Evolutionary conservation across 257 asterid genomes (phyloP).

Genomic region (Fraxinus excelsior): DNA sequence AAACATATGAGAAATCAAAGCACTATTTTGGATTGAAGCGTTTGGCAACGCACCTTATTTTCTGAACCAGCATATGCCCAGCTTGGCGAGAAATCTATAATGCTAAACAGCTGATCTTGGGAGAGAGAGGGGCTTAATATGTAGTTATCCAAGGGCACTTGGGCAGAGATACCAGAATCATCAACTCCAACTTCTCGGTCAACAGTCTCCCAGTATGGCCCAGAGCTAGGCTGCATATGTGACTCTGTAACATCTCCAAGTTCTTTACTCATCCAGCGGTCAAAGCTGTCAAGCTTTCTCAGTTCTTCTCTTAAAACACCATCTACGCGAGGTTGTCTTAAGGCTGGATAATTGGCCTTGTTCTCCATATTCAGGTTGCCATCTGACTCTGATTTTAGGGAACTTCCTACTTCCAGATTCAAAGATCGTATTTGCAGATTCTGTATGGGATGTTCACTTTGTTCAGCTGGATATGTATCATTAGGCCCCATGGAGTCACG

Average conservation of each 20-base stretch:
- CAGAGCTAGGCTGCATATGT: constrained; percentile 58
- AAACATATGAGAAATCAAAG: constrained; percentile 23
- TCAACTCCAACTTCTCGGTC: constrained; percentile 61
- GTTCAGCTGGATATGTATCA: constrained; percentile 41
- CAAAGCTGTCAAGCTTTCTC: constrained; percentile 94
- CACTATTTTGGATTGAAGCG: constrained; percentile 15
- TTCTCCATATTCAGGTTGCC: constrained; percentile 45
- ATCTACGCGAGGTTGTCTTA: constrained; percentile 65
- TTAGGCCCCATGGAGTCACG: constrained; percentile 34
- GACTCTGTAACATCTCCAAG: constrained; percentile 88
- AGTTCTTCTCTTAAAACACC: constrained; percentile 67
- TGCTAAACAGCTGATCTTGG: constrained; percentile 83
- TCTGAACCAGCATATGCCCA: constrained; percentile 78
- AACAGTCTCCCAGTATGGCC: constrained; percentile 75
- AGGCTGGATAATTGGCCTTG: constrained; percentile 48
- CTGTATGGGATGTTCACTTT: constrained; percentile 36
- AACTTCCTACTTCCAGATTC: constrained; percentile 38
- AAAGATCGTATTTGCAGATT: constrained; percentile 40
- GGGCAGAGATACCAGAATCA: constrained; percentile 56
- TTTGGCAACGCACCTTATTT: constrained; percentile 54
- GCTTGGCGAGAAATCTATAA: constrained; percentile 78
- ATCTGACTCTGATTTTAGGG: constrained; percentile 42
- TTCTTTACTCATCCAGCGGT: constrained; percentile 95
- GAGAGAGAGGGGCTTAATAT: constrained; percentile 75
- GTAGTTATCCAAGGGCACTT: constrained; percentile 62